Conservation (phyloP, 768 basidiomycete species). For the Tephrocybe rancida region DNA sequence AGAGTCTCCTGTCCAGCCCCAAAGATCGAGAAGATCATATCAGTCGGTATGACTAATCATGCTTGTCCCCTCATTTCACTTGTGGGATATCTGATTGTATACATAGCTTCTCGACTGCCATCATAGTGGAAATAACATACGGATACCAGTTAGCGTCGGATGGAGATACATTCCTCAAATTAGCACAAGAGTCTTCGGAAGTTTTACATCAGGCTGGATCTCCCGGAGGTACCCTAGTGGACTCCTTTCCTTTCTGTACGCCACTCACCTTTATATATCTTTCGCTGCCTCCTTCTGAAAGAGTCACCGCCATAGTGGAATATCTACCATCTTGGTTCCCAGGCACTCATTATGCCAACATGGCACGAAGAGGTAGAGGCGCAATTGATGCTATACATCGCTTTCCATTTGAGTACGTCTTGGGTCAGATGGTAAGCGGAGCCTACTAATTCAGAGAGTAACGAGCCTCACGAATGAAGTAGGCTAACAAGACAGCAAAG, state of each 20-base stretch:
- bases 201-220: constrained; percentile 23
- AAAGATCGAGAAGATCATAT: constrained; percentile 27
- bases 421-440: not conserved
- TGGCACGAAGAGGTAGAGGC: no score
- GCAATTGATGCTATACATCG: constrained; percentile 24
- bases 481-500: constrained; percentile 20
- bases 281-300: not conserved
- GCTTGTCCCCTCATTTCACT: not conserved
- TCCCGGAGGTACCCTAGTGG: constrained; percentile 19
- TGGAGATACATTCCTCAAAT: constrained; percentile 38
- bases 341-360: constrained; percentile 23
- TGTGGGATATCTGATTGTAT: not conserved
- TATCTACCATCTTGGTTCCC: constrained; percentile 35
- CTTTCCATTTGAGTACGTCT: constrained; percentile 25
- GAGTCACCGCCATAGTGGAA: constrained; percentile 19
- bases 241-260: constrained; percentile 28
- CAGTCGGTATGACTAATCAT: constrained; percentile 31
- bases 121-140: constrained; percentile 30
- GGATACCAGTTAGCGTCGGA: constrained; percentile 31
- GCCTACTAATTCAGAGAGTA: not conserved
- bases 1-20: constrained; percentile 26
- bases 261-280: not conserved
- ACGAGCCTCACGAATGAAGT: not conserved
- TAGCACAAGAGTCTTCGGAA: constrained; percentile 32
- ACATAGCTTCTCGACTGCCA: constrained; percentile 14